A percentile compares a stretch with the other conserved stretches of the same genome.
Evolutionary conservation across 202 grass and related monocot species (phyloP).

Genomic region (Miscanthus sacchariflorus): DNA sequence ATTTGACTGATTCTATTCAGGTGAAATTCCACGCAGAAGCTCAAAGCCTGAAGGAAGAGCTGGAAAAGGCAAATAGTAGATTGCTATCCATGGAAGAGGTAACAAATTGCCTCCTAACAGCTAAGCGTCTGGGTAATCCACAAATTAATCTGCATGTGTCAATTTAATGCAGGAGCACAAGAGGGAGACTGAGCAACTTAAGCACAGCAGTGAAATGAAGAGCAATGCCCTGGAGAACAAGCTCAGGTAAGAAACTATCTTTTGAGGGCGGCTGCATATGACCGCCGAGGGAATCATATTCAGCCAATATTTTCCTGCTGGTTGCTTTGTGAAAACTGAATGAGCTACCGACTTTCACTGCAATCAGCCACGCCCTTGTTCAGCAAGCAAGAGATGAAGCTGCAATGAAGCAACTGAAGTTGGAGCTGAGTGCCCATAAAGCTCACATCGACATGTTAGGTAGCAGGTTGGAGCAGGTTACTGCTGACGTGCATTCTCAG

Average conservation of each 20-base stretch:
- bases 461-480: conserved; percentile 66
- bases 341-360: conserved; percentile 35
- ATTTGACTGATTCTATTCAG: conserved; percentile 46
- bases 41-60: conserved; percentile 67
- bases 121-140: conserved; percentile 21
- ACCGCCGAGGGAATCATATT: background rate
- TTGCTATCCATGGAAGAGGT: conserved; percentile 79
- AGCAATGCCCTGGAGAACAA: conserved; percentile 65
- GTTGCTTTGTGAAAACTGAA: conserved; percentile 41
- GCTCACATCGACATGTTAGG: conserved; percentile 62
- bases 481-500: conserved; percentile 61
- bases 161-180: conserved; percentile 64
- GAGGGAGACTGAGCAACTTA: conserved; percentile 61
- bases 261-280: conserved; percentile 9
- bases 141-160: conserved; percentile 36
- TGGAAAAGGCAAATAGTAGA: conserved; percentile 70
- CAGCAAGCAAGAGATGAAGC: conserved; percentile 71
- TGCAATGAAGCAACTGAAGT: conserved; percentile 61
- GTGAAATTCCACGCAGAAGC: conserved; percentile 70
- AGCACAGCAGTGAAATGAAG: conserved; percentile 65
- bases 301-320: conserved; percentile 24
- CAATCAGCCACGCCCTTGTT: conserved; percentile 69
- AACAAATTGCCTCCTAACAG: conserved; percentile 33
- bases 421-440: conserved; percentile 67
- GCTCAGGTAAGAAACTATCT: conserved; percentile 54